Conservation (phyloP, 441 rosid genomes). For the Omphalea diandra region DNA sequence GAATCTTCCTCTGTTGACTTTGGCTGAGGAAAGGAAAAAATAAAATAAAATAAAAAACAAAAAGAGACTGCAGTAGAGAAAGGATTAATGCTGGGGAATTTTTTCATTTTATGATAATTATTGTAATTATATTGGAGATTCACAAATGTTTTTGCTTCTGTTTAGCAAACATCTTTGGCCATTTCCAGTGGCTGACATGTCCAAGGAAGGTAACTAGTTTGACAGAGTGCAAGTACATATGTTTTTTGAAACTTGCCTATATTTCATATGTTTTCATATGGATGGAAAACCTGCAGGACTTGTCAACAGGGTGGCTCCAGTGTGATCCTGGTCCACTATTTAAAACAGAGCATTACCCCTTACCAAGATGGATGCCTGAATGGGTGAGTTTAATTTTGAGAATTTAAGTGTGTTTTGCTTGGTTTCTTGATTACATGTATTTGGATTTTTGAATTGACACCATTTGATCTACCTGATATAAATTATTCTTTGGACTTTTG, state of each 20-base stretch:
- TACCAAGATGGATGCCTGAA: slow-evolving; percentile 56
- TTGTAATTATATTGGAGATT: background rate
- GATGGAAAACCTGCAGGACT: slow-evolving; percentile 49
- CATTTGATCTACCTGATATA: background rate
- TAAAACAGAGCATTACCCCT: slow-evolving; percentile 53
- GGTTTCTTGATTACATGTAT: background rate
- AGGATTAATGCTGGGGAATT: background rate
- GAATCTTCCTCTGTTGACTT: background rate
- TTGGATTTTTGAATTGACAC: background rate
- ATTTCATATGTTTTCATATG: slow-evolving; percentile 6
- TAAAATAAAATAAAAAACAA: background rate
- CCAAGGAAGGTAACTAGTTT: slow-evolving; percentile 72
- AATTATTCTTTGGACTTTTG: background rate
- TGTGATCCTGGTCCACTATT: slow-evolving; percentile 89
- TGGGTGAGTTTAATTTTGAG: slow-evolving; percentile 45
- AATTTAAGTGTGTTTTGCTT: slow-evolving; percentile 1
- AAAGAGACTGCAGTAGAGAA: no score
- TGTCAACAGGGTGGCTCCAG: slow-evolving; percentile 85
- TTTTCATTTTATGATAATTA: background rate
- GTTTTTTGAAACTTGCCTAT: background rate
- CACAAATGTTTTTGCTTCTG: background rate
- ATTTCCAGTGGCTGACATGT: slow-evolving; percentile 83
- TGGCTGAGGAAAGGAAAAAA: background rate
- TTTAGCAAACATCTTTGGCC: slow-evolving; percentile 77
- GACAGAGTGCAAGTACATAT: background rate